Conservation (phyloP, 441 rosid genomes). For the Croton laevigatus region DNA sequence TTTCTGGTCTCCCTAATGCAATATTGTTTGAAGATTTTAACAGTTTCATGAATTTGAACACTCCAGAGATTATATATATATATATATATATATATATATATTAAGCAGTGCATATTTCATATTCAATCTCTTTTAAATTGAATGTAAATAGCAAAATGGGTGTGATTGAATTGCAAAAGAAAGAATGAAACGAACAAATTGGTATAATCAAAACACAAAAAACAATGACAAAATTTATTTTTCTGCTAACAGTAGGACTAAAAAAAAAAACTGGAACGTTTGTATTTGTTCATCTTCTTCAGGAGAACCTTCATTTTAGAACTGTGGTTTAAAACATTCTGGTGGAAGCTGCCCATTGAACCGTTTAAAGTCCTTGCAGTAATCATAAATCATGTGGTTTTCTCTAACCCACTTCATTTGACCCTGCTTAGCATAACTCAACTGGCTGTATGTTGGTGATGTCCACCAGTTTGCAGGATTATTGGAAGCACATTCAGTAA, state of each 20-base stretch:
- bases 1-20: not conserved
- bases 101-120: not conserved
- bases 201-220: not conserved
- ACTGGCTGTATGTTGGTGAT: slow-evolving; percentile 45
- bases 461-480: slow-evolving; percentile 70
- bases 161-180: not conserved
- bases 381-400: slow-evolving; percentile 69
- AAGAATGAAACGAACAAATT: not conserved
- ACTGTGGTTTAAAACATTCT: slow-evolving; percentile 49
- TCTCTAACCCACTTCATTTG: slow-evolving; percentile 53
- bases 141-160: not conserved
- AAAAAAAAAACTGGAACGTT: slow-evolving; percentile 4
- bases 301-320: slow-evolving; percentile 24
- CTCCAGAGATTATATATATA: not conserved
- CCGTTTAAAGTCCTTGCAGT: slow-evolving; percentile 61
- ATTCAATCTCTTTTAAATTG: not conserved
- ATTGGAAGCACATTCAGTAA: slow-evolving; percentile 39
- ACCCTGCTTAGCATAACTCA: slow-evolving; percentile 35
- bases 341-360: slow-evolving; percentile 58
- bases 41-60: not conserved
- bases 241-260: not conserved
- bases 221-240: not conserved
- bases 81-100: not conserved
- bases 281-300: not conserved
- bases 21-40: slow-evolving; percentile 3